Base-by-base conservation (phyloP, 2,329 filamentous ascomycete genomes). In the Periconia digitata region DNA sequence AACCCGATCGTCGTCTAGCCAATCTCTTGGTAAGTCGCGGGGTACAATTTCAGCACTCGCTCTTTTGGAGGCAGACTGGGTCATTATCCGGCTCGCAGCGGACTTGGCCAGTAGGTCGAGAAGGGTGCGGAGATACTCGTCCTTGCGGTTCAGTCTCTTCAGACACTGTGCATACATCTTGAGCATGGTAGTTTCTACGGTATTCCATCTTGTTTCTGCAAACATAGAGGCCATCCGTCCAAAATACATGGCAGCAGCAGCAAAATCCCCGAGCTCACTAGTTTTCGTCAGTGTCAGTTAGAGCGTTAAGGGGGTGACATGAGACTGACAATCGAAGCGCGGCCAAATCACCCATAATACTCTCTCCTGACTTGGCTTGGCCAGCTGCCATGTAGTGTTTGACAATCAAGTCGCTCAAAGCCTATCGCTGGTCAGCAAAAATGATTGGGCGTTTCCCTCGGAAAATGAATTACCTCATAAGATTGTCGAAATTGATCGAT, bases 241-340 rank as follows among this genome's bases (percentile, higher is more conserved):
- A 61, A 99, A 94, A 62, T 89, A 92, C 0, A 81, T 81, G 0
- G 88, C 85, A 1, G 94, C 92, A 1, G 84, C 80, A 2, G 76
- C 77, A 63, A 85, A 92, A 56, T 97, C 89, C 18, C 82, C 81
- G 3, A 89, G 77, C 50, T 88, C 83, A 58, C n/a, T n/a, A n/a
- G n/a, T n/a, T 64, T 67, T 43, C 8, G 22, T n/a, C 38, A 15
- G 44, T 43, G 36, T 62, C 36, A 60, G 49, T 15, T 41, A 16
- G 10, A 5, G 17, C 15, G 12, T 8, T 39, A 49, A 17, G 18
- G 16, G 37, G 72, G 66, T n/a, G n/a, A n/a, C n/a, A n/a, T n/a
- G n/a, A n/a, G n/a, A n/a, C n/a, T n/a, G n/a, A n/a, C n/a, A 86
- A 94, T 62, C 92, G 92, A 43, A 96, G 76, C 5, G 94, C 81